Conservation (phyloP, 768 basidiomycete species). For the Phanerodontia chrysosporium region DNA sequence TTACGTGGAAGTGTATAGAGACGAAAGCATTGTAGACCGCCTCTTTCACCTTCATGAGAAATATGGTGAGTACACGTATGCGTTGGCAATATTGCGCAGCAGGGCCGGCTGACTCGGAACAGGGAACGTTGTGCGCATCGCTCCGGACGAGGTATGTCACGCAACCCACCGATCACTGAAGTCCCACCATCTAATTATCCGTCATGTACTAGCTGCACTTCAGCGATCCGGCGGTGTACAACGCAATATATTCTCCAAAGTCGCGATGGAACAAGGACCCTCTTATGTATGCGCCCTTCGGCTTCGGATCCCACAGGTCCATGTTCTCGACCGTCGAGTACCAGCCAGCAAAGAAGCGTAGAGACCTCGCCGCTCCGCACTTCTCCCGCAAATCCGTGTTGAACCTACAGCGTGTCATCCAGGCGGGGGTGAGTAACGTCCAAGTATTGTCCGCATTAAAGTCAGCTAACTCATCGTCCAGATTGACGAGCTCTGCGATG, state of each 20-base stretch:
- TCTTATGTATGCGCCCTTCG: conserved; percentile 35
- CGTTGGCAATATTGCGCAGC: background rate
- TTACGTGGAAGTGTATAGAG: background rate
- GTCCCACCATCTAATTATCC: no score
- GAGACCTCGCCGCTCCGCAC: conserved; percentile 30
- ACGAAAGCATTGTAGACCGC: background rate
- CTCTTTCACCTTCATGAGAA: conserved; percentile 6
- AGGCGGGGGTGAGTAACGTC: conserved; percentile 28
- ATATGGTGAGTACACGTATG: background rate
- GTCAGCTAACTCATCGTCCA: no score
- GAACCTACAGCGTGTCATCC: conserved; percentile 34
- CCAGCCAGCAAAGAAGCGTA: conserved; percentile 27
- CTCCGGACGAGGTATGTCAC: conserved; percentile 32
- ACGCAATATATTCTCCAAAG: conserved; percentile 34
- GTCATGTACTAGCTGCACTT: conserved; percentile 34
- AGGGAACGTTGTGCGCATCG: conserved; percentile 36
- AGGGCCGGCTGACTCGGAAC: background rate
- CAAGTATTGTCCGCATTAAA: no score
- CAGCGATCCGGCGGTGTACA: conserved; percentile 34
- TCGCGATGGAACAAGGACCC: conserved; percentile 36
- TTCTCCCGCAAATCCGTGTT: conserved; percentile 37
- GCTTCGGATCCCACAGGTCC: conserved; percentile 29
- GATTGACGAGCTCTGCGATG: conserved; percentile 29
- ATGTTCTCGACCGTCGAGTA: conserved; percentile 29
- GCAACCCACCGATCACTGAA: no score